A percentile compares a stretch with the other conserved stretches of the same genome.
These are phyloP conservation scores for Ophiostoma angusticollis DNA, from an alignment of 2,329 filamentous ascomycete genomes.

Conservation along the genomic window DNA sequence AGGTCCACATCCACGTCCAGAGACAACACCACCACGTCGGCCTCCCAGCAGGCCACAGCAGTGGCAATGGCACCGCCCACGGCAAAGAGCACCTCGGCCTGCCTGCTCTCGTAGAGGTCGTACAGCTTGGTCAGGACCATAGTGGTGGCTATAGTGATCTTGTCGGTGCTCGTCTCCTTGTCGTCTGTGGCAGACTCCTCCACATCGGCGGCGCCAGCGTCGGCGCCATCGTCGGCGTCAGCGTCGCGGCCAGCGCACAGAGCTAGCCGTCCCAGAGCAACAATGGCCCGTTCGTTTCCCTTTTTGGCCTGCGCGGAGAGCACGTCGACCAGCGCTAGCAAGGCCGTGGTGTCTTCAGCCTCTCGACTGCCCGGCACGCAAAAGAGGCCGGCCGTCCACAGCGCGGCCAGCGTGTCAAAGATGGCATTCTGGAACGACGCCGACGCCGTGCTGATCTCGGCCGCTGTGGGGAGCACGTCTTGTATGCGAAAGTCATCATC, in stretches of 20 bases:
- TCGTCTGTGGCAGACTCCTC: too few relatives aligned
- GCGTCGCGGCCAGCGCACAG: constrained; percentile 26
- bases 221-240: constrained; percentile 19
- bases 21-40: constrained; percentile 60
- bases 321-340: constrained; percentile 42
- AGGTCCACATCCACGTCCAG: constrained; percentile 54
- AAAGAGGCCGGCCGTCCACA: constrained; percentile 29
- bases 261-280: constrained; percentile 65
- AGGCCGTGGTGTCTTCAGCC: constrained; percentile 12
- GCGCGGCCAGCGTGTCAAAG: constrained; percentile 31
- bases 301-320: constrained; percentile 60
- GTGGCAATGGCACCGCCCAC: constrained; percentile 80
- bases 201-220: constrained; percentile 14
- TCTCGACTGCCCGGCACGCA: constrained; percentile 18
- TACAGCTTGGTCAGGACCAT: constrained; percentile 57
- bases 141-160: constrained; percentile 27
- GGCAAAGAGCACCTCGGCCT: constrained; percentile 79
- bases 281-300: constrained; percentile 69
- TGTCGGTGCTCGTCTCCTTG: neutral
- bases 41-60: constrained; percentile 68
- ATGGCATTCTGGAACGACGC: constrained; percentile 30
- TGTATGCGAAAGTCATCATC: neutral
- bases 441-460: constrained; percentile 12
- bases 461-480: constrained; percentile 9
- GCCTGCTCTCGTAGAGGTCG: constrained; percentile 68